Conservation (phyloP, 257 asterid species). For the Hygrophila difformis region DNA sequence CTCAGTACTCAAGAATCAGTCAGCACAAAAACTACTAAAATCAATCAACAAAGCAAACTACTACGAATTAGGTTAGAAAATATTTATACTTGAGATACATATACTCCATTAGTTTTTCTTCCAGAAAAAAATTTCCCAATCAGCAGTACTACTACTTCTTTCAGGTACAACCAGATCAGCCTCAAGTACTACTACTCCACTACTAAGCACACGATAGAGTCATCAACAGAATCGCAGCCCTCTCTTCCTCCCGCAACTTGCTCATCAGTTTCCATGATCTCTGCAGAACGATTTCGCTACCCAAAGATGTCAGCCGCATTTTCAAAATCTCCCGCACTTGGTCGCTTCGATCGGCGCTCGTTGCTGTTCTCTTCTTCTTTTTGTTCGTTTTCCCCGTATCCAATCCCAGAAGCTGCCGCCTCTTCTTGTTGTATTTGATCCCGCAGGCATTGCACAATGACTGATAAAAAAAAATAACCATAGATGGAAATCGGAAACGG, state of each 20-base stretch:
- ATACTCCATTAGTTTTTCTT: too few species aligned
- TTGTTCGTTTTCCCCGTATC: conserved; percentile 22
- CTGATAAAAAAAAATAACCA: conserved; percentile 21
- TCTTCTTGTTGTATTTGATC: conserved; percentile 73
- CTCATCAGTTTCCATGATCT: conserved; percentile 34
- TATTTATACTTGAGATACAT: too few species aligned
- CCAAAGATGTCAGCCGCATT: conserved; percentile 41
- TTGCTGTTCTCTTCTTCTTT: conserved; percentile 32
- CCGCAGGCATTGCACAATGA: conserved; percentile 85
- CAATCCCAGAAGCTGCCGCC: conserved; percentile 49
- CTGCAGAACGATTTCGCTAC: conserved; percentile 28
- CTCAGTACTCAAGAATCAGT: too few species aligned
- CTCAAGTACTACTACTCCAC: conserved; percentile 25
- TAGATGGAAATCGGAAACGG: background rate
- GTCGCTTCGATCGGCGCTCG: conserved; percentile 8
- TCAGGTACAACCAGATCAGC: conserved; percentile 5
- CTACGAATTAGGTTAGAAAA: too few species aligned
- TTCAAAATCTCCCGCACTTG: conserved; percentile 29
- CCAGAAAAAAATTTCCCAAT: too few species aligned
- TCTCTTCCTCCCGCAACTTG: conserved; percentile 61
- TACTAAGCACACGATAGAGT: conserved; percentile 51
- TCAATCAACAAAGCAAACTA: too few species aligned
- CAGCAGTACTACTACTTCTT: too few species aligned
- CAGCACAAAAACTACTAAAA: too few species aligned
- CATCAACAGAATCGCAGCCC: conserved; percentile 64